These are phyloP conservation scores for Cenchrus fungigraminus DNA, from an alignment of 176 grass and related monocot species.

Conservation along the genomic window DNA sequence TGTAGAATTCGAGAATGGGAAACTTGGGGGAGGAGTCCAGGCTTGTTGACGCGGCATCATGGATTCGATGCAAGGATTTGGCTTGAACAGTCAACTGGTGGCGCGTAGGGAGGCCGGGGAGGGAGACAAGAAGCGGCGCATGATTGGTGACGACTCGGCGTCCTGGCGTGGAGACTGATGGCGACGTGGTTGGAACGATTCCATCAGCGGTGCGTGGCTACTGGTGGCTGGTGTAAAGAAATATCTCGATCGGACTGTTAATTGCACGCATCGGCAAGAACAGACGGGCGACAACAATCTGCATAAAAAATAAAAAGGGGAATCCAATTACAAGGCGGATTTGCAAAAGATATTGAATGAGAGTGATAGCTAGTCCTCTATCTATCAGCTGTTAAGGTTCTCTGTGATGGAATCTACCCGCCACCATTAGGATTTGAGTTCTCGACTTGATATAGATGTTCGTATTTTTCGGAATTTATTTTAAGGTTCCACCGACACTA, in stretches of 20 bases:
- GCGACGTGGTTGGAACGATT: slow-evolving; percentile 19
- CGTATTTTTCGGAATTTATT: too few species aligned
- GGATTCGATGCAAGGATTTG: neutral
- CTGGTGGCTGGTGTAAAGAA: neutral
- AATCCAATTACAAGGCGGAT: neutral
- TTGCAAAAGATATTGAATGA: neutral
- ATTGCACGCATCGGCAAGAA: neutral
- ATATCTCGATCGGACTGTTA: neutral
- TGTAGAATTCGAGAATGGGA: neutral
- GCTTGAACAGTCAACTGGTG: neutral
- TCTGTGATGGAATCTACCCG: too few species aligned
- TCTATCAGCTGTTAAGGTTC: too few species aligned
- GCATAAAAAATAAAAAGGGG: neutral
- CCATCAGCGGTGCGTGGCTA: neutral
- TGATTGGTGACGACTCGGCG: slow-evolving; percentile 23
- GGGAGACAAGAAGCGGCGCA: neutral
- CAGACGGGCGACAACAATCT: neutral
- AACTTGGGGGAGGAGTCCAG: neutral
- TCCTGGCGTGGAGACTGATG: neutral
- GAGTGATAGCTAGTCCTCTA: neutral
- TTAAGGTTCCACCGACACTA: too few species aligned
- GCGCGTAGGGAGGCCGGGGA: neutral
- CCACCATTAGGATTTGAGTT: too few species aligned
- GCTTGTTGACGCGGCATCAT: neutral
- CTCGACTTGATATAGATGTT: too few species aligned